Conservation (phyloP, 371 early-diverging fungal genomes). For the Rhizopus arrhizus region DNA sequence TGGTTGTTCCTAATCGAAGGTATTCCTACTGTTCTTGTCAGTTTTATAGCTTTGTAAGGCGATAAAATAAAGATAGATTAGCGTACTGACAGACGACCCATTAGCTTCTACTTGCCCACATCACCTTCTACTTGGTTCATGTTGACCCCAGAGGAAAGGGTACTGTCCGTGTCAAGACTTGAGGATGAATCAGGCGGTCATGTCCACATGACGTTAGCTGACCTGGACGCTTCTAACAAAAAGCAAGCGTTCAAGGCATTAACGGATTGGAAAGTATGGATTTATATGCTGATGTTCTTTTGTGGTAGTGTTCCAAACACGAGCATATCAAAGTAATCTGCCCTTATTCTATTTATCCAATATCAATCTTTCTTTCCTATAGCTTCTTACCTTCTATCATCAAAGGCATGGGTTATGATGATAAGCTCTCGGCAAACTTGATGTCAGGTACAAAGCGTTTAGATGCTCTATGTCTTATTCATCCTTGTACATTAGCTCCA, state of each 20-base stretch:
- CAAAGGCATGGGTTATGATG: slow-evolving; percentile 47
- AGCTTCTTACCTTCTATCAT: slow-evolving; percentile 51
- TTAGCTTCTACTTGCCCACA: slow-evolving; percentile 45
- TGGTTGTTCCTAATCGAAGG: slow-evolving; percentile 57
- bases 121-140: slow-evolving; percentile 42
- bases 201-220: slow-evolving; percentile 35
- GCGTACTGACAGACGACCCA: no score
- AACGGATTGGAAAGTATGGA: slow-evolving; percentile 52
- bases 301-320: slow-evolving; percentile 55
- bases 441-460: slow-evolving; percentile 42
- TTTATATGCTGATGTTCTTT: slow-evolving; percentile 56
- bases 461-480: not conserved
- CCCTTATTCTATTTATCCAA: not conserved
- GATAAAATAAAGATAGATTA: not conserved
- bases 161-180: slow-evolving; percentile 33
- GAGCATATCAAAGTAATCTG: slow-evolving; percentile 47
- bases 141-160: slow-evolving; percentile 36
- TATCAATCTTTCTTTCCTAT: not conserved
- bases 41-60: slow-evolving; percentile 38
- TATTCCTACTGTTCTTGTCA: slow-evolving; percentile 50
- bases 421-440: slow-evolving; percentile 47
- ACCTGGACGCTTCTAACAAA: slow-evolving; percentile 41
- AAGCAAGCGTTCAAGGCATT: slow-evolving; percentile 43
- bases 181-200: slow-evolving; percentile 3
- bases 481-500: slow-evolving; percentile 30